Base-by-base conservation (phyloP, 805 yeast species). In the Candida xyloterini region DNA sequence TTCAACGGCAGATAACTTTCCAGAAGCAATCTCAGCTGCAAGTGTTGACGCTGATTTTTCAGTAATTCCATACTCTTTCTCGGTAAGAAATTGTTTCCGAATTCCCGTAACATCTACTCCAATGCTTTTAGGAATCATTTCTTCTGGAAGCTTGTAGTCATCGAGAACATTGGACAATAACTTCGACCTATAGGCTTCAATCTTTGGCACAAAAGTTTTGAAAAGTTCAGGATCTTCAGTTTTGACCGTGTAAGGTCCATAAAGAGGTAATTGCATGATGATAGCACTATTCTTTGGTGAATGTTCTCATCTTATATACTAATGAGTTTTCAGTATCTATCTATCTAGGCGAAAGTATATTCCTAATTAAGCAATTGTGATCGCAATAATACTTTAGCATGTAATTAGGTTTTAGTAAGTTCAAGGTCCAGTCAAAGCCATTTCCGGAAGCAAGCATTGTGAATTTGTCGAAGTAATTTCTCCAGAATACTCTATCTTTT, bases 51-150 rank as follows among this genome's bases (percentile, higher is more conserved):
- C 68, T 7, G 68, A 42, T 7, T 63, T 50, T 42, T 69, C 74
- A 18, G 78, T 74, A 39, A 74, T 71, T n/a, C 46, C 59, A 32
- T 66, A 51, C 44, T 73, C 78, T 29, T 48, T 46, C 11, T 49
- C 52, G 2, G 71, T 45, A 22, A 67, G 43, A 13, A 63, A 50
- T 44, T 66, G 57, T 10, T 59, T 50, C 35, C 63, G 51, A 45
- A 65, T 43, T 18, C 28, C 43, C 40, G 35, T 59, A 35, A 58
- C 69, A 30, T 48, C 49, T 3, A 40, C 46, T 16, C 60, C 60
- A 5, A 26, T 11, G n/a, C 29, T 38, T 4, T 10, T 22, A 10
- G 58, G 55, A 25, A 51, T 30, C 16, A 46, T 21, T 5, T 38
- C 38, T 2, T 51, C 56, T 10, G 60, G 52, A 8, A 56, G 26